phyloP scores from a whole-genome alignment of 139 green algal genomes.

The Micractinium conductrix region DNA sequence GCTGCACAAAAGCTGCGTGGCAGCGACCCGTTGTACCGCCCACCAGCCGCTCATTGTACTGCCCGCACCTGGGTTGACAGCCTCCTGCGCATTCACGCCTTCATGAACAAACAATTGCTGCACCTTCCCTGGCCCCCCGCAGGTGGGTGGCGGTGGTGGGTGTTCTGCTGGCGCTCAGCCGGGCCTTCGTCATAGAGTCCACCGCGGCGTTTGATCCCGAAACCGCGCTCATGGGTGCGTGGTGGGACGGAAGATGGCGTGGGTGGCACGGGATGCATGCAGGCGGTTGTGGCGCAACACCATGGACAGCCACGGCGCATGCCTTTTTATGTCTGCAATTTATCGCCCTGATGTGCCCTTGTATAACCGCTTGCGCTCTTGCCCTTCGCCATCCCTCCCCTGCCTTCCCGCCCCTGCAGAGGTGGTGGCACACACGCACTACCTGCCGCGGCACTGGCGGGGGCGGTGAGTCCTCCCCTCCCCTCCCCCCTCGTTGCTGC shows the following conservation, averaged over 20 bases:
- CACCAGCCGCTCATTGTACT: no score
- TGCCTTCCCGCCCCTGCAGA: slow-evolving; percentile 38
- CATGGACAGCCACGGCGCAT: no score
- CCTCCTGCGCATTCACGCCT: no score
- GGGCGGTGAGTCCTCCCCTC: slow-evolving; percentile 27
- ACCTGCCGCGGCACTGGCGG: slow-evolving; percentile 85
- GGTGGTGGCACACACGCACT: slow-evolving; percentile 91
- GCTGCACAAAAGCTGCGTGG: no score
- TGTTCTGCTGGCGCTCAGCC: slow-evolving; percentile 74
- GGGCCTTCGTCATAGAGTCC: slow-evolving; percentile 63
- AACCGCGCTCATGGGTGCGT: slow-evolving; percentile 63
- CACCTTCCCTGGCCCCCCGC: background rate
- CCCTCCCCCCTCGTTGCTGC: background rate
- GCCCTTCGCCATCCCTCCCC: background rate
- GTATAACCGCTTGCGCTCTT: background rate
- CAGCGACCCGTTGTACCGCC: no score
- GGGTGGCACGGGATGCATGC: background rate
- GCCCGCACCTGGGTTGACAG: no score
- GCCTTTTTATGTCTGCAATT: no score
- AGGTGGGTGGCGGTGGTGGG: slow-evolving; percentile 80
- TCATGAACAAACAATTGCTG: no score
- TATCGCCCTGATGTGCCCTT: background rate
- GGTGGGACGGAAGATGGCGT: background rate
- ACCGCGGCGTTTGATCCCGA: slow-evolving; percentile 86
- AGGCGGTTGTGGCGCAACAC: no score